Base-by-base conservation (phyloP, 768 basidiomycete species). In the Boletus insuetus region DNA sequence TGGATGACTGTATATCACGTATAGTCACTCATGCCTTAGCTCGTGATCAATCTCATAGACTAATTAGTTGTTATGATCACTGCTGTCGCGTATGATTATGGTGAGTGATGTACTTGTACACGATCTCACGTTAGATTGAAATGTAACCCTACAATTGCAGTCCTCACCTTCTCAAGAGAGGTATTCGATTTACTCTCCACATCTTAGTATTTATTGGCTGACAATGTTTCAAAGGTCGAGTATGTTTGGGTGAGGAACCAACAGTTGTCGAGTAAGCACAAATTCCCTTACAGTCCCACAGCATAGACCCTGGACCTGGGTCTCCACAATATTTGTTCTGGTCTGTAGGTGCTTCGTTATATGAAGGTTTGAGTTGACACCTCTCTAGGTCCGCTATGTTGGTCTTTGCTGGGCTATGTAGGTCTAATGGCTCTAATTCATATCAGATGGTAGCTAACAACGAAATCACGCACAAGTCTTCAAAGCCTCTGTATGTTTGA, bases 161-260 rank as follows among this genome's bases (percentile, higher is more conserved):
- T 49, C 26, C 55, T 58, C n/a, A 59, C 32, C n/a, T 53, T 58
- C 38, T 8, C 58, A 6, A 29, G 14, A 10, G 55, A 59, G 47
- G 55, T 58, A 46, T 32, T 39, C 4, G 16, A 45, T 22, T 35
- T 11, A 10, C 20, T 20, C 4, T 14, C 5, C 0, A 1, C 1
- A 16, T 31, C 4, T n/a, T 5, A 3, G 10, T 5, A 4, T 16
- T 16, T 5, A 4, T 12, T 20, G 8, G 6, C 37, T 59, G 32
- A 60, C 4, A 8, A 22, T 26, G 13, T 16, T 10, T 41, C 9
- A 26, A 49, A 63, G 62, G 12, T 63, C 35, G 55, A 63, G 1
- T 63, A 60, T 34, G 31, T 63, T 34, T 63, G 62, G 61, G 62
- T 63, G n/a, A 11, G 51, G 32, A 26, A 37, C 2, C 16, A 38